phyloP scores from a whole-genome alignment of 1,284 basidiomycete species.

The Inonotus hispidus region DNA sequence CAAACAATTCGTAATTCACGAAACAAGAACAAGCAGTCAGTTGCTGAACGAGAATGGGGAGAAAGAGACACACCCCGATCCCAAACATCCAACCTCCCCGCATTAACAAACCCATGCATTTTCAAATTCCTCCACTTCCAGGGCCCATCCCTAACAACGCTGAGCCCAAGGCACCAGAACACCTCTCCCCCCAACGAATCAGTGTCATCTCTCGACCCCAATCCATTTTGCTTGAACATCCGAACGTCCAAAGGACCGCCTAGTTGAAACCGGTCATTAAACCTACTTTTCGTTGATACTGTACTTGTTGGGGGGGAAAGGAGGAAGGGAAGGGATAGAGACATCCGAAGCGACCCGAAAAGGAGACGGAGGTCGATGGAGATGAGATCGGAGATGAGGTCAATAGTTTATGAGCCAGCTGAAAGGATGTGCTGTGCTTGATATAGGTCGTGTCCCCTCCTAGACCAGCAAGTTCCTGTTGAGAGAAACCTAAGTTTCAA shows the following conservation, averaged over 20 bases:
- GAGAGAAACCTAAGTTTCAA: not conserved
- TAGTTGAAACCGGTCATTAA: constrained; percentile 87
- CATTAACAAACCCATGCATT: constrained; percentile 81
- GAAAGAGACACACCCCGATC: constrained; percentile 42
- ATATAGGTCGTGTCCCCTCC: constrained; percentile 69
- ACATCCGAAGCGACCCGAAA: constrained; percentile 3
- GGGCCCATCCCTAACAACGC: constrained; percentile 78
- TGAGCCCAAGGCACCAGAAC: constrained; percentile 81
- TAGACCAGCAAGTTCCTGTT: constrained; percentile 70
- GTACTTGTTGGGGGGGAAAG: constrained; percentile 36
- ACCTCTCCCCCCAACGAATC: constrained; percentile 89
- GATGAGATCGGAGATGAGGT: not conserved
- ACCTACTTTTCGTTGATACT: constrained; percentile 54
- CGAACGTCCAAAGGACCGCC: constrained; percentile 91
- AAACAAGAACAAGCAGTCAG: not conserved
- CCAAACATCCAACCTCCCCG: constrained; percentile 72
- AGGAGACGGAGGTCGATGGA: not conserved
- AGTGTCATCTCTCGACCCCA: constrained; percentile 76
- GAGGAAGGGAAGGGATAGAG: constrained; percentile 37
- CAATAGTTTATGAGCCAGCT: constrained; percentile 54
- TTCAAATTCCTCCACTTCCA: constrained; percentile 86
- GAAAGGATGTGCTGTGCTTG: constrained; percentile 68
- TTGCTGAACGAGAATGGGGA: not conserved
- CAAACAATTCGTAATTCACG: not conserved
- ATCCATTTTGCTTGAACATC: constrained; percentile 78